Conservation (phyloP, 2,329 filamentous ascomycete genomes). For the Sordariomycetes sp. region DNA sequence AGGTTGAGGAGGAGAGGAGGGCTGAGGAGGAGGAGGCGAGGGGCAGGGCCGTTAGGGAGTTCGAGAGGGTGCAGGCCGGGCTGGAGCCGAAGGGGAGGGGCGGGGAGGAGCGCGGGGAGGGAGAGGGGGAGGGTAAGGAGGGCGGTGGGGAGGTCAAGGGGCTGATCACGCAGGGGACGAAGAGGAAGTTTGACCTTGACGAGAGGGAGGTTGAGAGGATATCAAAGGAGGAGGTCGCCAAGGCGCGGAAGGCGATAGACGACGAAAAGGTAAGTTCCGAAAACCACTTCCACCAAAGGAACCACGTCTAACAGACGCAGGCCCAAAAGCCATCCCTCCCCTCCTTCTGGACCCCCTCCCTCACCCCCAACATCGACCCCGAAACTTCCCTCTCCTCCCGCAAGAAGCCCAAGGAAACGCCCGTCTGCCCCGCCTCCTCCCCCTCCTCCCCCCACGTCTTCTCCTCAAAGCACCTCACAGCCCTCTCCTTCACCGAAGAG, state of each 20-base stretch:
- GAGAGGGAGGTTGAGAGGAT: conserved; percentile 62
- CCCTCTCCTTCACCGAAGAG: conserved; percentile 66
- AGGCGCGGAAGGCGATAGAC: conserved; percentile 56
- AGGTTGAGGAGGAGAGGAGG: conserved; percentile 26
- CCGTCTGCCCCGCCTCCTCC: conserved; percentile 64
- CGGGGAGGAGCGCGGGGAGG: conserved; percentile 13
- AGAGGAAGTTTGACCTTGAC: conserved; percentile 61
- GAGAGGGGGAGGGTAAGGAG: conserved; percentile 7
- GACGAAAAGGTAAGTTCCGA: conserved; percentile 41
- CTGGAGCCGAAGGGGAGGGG: conserved; percentile 16
- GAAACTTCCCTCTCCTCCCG: conserved; percentile 37
- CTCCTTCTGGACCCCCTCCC: conserved; percentile 85
- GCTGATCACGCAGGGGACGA: conserved; percentile 17
- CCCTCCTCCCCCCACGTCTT: conserved; percentile 56
- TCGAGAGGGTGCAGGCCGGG: conserved; percentile 75
- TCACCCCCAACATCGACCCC: conserved; percentile 46
- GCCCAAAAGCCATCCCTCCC: conserved; percentile 56
- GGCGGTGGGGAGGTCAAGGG: neutral
- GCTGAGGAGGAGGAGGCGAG: conserved; percentile 56
- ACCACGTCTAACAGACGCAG: conserved; percentile 16
- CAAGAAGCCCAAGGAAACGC: conserved; percentile 53
- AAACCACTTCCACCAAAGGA: conserved; percentile 4
- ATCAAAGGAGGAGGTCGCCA: conserved; percentile 54
- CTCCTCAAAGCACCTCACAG: conserved; percentile 64
- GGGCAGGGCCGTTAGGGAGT: conserved; percentile 61